Evolutionary conservation across 768 basidiomycete species (phyloP).

Genomic region (Kondoa subrosea): DNA sequence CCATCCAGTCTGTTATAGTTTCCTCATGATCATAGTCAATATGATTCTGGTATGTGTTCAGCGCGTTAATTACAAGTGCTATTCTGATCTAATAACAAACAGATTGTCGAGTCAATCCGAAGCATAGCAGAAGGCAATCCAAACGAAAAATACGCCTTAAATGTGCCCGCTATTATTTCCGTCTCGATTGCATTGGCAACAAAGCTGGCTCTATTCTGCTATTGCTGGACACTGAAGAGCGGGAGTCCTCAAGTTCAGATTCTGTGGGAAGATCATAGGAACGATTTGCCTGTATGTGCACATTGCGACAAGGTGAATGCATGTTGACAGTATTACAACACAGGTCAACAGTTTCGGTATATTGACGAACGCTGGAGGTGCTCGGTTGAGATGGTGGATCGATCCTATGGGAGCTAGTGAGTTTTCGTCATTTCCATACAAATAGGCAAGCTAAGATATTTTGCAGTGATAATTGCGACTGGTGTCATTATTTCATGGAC

Average conservation of each 20-base stretch:
- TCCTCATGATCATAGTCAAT: slow-evolving; percentile 70
- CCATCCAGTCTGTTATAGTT: slow-evolving; percentile 15
- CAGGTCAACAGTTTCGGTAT: slow-evolving; percentile 32
- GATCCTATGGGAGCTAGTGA: slow-evolving; percentile 32
- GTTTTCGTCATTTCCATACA: slow-evolving; percentile 31
- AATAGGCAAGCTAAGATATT: no score
- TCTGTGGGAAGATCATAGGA: slow-evolving; percentile 33
- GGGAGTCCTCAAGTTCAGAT: slow-evolving; percentile 80
- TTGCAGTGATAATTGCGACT: slow-evolving; percentile 30
- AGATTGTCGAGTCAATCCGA: slow-evolving; percentile 68
- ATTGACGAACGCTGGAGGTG: slow-evolving; percentile 33
- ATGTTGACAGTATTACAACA: slow-evolving; percentile 7
- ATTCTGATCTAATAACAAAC: no score
- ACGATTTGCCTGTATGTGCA: slow-evolving; percentile 14
- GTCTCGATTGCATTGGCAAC: slow-evolving; percentile 2
- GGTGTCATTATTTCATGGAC: slow-evolving; percentile 37
- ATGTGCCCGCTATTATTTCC: slow-evolving; percentile 36
- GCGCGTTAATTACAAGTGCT: no score
- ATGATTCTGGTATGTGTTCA: no score
- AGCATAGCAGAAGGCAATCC: slow-evolving; percentile 46
- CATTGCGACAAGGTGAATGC: not conserved
- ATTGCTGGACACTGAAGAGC: slow-evolving; percentile 59
- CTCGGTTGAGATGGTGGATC: slow-evolving; percentile 35
- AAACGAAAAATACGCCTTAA: slow-evolving; percentile 45
- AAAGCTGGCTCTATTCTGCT: slow-evolving; percentile 72